A percentile compares a stretch with the other conserved stretches of the same genome.
Conservation (phyloP, 495 filamentous ascomycete genomes). For the Astrothelium macrocarpum region DNA sequence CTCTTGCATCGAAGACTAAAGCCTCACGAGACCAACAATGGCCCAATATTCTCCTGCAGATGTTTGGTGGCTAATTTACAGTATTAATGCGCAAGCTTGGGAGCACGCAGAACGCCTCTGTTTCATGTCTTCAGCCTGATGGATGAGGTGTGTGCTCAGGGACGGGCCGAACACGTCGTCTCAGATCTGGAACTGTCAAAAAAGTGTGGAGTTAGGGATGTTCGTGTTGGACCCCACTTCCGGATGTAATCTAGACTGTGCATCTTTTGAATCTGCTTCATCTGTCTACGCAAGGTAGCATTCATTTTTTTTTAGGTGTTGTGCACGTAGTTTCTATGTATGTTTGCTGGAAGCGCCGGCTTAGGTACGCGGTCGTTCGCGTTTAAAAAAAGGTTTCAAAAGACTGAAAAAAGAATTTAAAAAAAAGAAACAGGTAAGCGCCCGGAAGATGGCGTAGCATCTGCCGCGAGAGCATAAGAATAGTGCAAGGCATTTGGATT, state of each 20-base stretch:
- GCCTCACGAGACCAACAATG: background rate
- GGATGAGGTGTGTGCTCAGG: background rate
- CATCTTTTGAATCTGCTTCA: background rate
- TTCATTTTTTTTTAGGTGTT: background rate
- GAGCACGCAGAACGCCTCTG: background rate
- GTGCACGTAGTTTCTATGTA: background rate
- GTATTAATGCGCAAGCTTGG: background rate
- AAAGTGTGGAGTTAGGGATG: background rate
- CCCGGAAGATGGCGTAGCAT: background rate
- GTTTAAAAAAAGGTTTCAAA: background rate
- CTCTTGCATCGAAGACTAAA: background rate
- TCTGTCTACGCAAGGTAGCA: background rate
- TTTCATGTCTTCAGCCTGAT: background rate
- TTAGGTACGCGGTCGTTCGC: background rate
- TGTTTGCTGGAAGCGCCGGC: background rate
- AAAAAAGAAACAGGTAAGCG: background rate
- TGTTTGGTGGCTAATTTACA: background rate
- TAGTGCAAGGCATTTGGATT: slow-evolving; percentile 1
- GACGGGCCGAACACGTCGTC: background rate
- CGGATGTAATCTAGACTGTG: background rate
- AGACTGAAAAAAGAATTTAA: background rate
- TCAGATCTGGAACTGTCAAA: background rate
- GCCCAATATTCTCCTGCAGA: background rate
- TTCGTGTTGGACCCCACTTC: background rate
- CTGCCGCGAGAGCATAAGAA: background rate